Conservation (phyloP, 2,329 filamentous ascomycete genomes). For the Alternaria sp. region DNA sequence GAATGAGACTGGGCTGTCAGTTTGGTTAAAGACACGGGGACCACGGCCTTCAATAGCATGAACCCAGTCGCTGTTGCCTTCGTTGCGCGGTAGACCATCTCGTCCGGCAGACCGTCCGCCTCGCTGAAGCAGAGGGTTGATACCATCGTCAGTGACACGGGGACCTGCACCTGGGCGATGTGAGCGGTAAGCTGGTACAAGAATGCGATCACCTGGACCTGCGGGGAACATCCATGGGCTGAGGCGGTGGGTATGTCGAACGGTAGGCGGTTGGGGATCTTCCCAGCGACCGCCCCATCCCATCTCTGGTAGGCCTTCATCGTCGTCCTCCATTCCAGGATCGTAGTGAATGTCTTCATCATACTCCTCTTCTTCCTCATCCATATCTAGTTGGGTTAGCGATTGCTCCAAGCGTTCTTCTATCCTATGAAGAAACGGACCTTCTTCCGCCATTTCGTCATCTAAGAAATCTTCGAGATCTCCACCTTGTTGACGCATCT, state of each 20-base stretch:
- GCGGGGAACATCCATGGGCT: constrained; percentile 66
- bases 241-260: constrained; percentile 63
- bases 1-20: constrained; percentile 63
- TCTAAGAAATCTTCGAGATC: constrained; percentile 63
- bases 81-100: constrained; percentile 40
- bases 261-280: constrained; percentile 53
- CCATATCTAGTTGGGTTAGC: constrained; percentile 57
- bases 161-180: constrained; percentile 64
- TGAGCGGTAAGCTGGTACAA: constrained; percentile 58
- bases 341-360: constrained; percentile 69
- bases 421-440: constrained; percentile 56
- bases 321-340: constrained; percentile 59
- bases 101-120: constrained; percentile 49
- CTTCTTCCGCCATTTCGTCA: constrained; percentile 67
- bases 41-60: constrained; percentile 60
- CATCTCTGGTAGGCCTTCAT: constrained; percentile 52
- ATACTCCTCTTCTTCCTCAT: constrained; percentile 74
- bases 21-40: constrained; percentile 54
- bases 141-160: constrained; percentile 76
- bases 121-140: constrained; percentile 85
- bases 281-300: constrained; percentile 65
- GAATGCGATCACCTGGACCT: constrained; percentile 57
- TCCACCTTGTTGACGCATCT: constrained; percentile 53
- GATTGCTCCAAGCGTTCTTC: constrained; percentile 13
- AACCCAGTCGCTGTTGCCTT: constrained; percentile 62